phyloP scores from a whole-genome alignment of 2,329 filamentous ascomycete genomes.

The Arthrobotrys iridis region DNA sequence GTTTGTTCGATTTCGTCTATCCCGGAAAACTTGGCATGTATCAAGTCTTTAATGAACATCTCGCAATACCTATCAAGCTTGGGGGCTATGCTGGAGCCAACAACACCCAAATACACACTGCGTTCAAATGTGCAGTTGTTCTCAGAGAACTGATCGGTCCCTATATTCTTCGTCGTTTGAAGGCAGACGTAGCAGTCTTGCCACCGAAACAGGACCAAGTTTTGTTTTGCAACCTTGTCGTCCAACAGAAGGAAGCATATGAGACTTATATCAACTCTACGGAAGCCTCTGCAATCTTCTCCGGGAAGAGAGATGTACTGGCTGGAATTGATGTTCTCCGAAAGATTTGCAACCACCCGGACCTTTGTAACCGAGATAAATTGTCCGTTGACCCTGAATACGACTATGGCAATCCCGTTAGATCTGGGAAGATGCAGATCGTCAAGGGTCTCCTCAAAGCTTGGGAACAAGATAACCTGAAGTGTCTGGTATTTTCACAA shows the following conservation, averaged over 20 bases:
- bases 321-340: slow-evolving; percentile 91
- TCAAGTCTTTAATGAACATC: slow-evolving; percentile 87
- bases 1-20: slow-evolving; percentile 95
- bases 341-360: slow-evolving; percentile 98
- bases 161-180: slow-evolving; percentile 90
- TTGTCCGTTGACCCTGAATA: slow-evolving; percentile 69
- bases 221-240: slow-evolving; percentile 90
- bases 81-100: slow-evolving; percentile 96
- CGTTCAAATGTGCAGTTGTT: slow-evolving; percentile 91
- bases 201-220: slow-evolving; percentile 97
- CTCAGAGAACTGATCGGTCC: slow-evolving; percentile 93
- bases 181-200: slow-evolving; percentile 91
- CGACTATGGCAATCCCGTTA: slow-evolving; percentile 77
- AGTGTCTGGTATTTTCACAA: slow-evolving; percentile 91
- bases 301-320: slow-evolving; percentile 75
- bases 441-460: slow-evolving; percentile 85
- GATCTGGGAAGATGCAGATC: slow-evolving; percentile 96
- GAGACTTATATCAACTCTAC: slow-evolving; percentile 81
- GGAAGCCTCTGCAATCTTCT: slow-evolving; percentile 84
- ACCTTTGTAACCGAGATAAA: slow-evolving; percentile 76
- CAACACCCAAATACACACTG: slow-evolving; percentile 92
- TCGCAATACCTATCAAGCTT: slow-evolving; percentile 90
- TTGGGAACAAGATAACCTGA: slow-evolving; percentile 93
- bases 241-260: slow-evolving; percentile 80
- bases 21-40: slow-evolving; percentile 94